phyloP scores from a whole-genome alignment of 441 rosid genomes.

The Melastoma candidum region DNA sequence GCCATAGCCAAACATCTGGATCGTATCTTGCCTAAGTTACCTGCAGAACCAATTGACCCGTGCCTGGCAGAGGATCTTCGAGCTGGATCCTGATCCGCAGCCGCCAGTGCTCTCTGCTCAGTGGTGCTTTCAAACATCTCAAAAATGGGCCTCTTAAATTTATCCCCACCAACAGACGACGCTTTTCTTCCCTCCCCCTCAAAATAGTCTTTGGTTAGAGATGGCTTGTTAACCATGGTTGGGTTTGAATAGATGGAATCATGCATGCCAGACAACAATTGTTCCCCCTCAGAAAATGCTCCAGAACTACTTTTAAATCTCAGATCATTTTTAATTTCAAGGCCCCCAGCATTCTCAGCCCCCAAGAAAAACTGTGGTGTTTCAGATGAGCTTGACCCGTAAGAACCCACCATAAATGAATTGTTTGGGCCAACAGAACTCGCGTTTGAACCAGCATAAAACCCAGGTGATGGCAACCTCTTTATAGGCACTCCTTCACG shows the following conservation, averaged over 20 bases:
- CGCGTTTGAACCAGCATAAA: conserved; percentile 17
- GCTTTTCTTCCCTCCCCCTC: conserved; percentile 26
- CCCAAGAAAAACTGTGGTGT: conserved; percentile 18
- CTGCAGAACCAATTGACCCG: conserved; percentile 34
- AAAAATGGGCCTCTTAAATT: conserved; percentile 22
- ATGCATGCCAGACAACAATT: conserved; percentile 20
- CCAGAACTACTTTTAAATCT: conserved; percentile 26
- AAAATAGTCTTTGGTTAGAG: conserved; percentile 22
- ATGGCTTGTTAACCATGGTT: conserved; percentile 20
- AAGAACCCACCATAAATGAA: conserved; percentile 34
- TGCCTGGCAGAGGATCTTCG: conserved; percentile 28
- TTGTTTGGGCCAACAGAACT: conserved; percentile 21
- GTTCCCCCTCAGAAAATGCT: conserved; percentile 25
- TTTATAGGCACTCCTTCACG: conserved; percentile 23
- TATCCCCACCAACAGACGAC: conserved; percentile 20
- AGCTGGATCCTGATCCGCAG: conserved; percentile 25
- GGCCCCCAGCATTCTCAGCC: conserved; percentile 30
- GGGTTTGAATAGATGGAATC: conserved; percentile 26
- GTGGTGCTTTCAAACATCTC: conserved; percentile 33
- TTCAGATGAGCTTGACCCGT: conserved; percentile 33
- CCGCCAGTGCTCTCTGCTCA: conserved; percentile 26
- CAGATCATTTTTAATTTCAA: conserved; percentile 26
- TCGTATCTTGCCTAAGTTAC: conserved; percentile 20
- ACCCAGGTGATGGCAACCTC: conserved; percentile 25
- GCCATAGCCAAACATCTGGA: not conserved